Percentiles rank a stretch among this genome's conserved stretches.
Evolutionary conservation across 768 basidiomycete species (phyloP).

Genomic region (Trametes sanguinea): DNA sequence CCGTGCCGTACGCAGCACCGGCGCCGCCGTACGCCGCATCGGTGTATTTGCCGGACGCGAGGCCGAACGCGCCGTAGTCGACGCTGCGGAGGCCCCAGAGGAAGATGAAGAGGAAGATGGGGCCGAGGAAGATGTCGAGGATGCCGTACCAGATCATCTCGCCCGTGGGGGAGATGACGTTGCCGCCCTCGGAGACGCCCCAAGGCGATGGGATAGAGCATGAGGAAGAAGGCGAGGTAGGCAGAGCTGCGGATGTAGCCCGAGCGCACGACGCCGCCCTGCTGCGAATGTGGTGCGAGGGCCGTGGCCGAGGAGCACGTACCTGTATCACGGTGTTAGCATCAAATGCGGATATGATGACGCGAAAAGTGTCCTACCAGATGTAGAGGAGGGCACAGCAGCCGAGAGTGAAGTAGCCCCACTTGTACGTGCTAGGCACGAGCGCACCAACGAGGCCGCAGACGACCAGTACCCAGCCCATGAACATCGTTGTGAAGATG

Average conservation of each 20-base stretch:
- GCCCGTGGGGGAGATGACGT: constrained; percentile 48
- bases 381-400: constrained; percentile 50
- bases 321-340: constrained; percentile 19
- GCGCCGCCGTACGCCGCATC: constrained; percentile 24
- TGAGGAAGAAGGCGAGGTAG: constrained; percentile 54
- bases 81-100: constrained; percentile 28
- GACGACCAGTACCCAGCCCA: constrained; percentile 49
- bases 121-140: constrained; percentile 44
- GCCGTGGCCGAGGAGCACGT: constrained; percentile 32
- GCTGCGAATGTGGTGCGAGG: constrained; percentile 31
- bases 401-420: constrained; percentile 53
- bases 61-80: constrained; percentile 34
- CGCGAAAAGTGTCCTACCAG: constrained; percentile 35
- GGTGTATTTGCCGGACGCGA: constrained; percentile 33
- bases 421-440: constrained; percentile 53
- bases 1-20: constrained; percentile 15
- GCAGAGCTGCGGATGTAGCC: constrained; percentile 38
- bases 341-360: constrained; percentile 25
- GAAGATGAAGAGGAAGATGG: constrained; percentile 39
- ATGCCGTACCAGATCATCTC: constrained; percentile 63
- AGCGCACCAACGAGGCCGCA: constrained; percentile 53
- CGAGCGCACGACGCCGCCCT: constrained; percentile 25
- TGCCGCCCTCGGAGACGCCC: constrained; percentile 56
- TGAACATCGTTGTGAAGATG: constrained; percentile 48
- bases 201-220: constrained; percentile 61